Percentiles rank a stretch among this genome's conserved stretches.
Conservation (phyloP, 441 rosid species). For the Euphorbia corollata region DNA sequence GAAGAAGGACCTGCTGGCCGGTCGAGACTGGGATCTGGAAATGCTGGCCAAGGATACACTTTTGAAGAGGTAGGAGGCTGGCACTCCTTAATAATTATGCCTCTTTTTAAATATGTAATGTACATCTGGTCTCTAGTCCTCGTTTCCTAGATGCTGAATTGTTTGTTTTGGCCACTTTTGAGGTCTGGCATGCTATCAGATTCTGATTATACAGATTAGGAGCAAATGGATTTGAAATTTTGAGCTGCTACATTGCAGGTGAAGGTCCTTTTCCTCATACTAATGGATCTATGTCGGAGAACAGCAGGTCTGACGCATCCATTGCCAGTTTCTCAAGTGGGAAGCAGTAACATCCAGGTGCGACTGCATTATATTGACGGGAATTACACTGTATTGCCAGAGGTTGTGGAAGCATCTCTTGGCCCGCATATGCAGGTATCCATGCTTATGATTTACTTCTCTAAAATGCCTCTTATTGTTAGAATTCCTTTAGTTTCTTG, state of each 20-base stretch:
- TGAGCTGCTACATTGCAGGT: constrained; percentile 47
- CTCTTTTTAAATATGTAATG: background rate
- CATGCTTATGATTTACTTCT: constrained; percentile 6
- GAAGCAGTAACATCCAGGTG: constrained; percentile 80
- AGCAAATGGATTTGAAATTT: background rate
- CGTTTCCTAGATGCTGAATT: background rate
- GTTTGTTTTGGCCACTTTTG: background rate
- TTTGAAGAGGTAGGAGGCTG: constrained; percentile 74
- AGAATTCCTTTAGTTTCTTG: background rate
- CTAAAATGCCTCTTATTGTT: constrained; percentile 1
- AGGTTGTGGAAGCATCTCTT: constrained; percentile 98
- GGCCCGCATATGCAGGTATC: constrained; percentile 99
- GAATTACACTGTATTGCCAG: constrained; percentile 92
- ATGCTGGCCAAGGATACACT: constrained; percentile 99
- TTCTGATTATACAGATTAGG: background rate
- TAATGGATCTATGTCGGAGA: constrained; percentile 94
- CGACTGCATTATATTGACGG: constrained; percentile 98
- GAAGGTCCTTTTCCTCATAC: constrained; percentile 92
- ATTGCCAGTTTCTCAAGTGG: constrained; percentile 93
- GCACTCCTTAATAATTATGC: constrained; percentile 14
- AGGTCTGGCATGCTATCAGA: background rate
- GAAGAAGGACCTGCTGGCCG: constrained; percentile 80
- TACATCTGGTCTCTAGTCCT: background rate
- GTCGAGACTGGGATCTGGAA: constrained; percentile 81
- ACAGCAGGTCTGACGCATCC: constrained; percentile 72